Evolutionary conservation across 73 alveolate species (phyloP), one percentile per base, ranked within the genome.

Genomic region (Tetrahymena borealis): DNA sequence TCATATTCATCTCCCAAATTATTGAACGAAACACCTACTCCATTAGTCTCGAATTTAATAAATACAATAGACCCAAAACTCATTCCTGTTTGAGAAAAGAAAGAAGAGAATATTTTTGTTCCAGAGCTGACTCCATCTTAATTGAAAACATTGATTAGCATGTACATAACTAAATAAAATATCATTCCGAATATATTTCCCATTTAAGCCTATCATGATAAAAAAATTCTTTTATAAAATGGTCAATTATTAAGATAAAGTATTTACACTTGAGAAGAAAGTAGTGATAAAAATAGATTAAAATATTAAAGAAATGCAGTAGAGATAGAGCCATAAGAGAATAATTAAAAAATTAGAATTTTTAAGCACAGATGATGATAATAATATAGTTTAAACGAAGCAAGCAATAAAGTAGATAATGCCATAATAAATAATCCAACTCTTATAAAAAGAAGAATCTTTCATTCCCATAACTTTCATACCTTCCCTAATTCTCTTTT

Each of bases 381-480:
- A 39, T 40, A 97, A 42, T 40, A 91, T 79, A 40, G 98, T 96
- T 16, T 93, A 91, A 24, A 92, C 20, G 5, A 93, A 33, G 16
- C 98, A 39, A 16, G 94, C 77, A 33, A 94, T 78, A 24, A 96
- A 40, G 93, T 96, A 95, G 13, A 96, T 93, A 33, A 96, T 91
- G 12, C 91, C 77, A 92, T 93, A 98, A 94, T 94, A 95, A 37
- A 96, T 94, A 91, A 98, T 93, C 98, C 99, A 98, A 38, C 99
- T 95, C 36, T 95, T 90, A 78, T 91, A 98, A 94, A 98, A 98
- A 78, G 98, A 94, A 1, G 97, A 90, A 90, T 98, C 99, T 20
- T 91, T 96, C 92, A 98, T 92, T 31, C 99, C 99, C 99, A 98
- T 98, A 96, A 98, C 98, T 94, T 98, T 97, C 99, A 98, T 98